Conservation (phyloP, 1,139 yeast species). For the Arxiozyma slooffiae region DNA sequence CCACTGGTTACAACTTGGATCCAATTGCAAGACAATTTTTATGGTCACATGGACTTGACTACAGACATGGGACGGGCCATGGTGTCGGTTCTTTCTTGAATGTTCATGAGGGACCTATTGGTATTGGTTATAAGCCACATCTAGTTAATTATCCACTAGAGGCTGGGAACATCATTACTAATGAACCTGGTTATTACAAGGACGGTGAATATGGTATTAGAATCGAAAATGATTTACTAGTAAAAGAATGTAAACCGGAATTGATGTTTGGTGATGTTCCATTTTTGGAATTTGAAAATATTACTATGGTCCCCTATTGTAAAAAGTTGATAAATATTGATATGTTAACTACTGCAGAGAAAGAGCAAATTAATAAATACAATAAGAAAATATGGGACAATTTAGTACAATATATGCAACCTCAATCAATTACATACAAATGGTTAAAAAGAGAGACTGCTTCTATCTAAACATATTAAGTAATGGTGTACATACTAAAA, state of each 20-base stretch:
- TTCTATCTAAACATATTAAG: background rate
- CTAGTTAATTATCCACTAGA: conserved; percentile 28
- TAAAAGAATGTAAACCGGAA: conserved; percentile 30
- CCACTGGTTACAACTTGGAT: conserved; percentile 77
- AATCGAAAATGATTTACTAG: conserved; percentile 72
- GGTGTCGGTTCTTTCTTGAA: conserved; percentile 91
- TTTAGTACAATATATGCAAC: conserved; percentile 40
- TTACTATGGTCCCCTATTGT: conserved; percentile 86
- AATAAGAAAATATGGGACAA: conserved; percentile 54
- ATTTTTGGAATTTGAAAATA: conserved; percentile 70
- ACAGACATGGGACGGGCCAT: conserved; percentile 95
- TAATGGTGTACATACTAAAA: background rate
- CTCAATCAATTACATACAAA: conserved; percentile 44
- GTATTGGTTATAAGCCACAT: conserved; percentile 59
- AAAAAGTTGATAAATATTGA: conserved; percentile 49
- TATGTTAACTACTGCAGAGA: conserved; percentile 55
- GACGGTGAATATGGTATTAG: conserved; percentile 91
- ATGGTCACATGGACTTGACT: conserved; percentile 83
- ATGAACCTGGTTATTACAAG: conserved; percentile 94
- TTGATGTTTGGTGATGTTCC: conserved; percentile 41
- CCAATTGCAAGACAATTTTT: conserved; percentile 79
- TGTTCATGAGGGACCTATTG: conserved; percentile 95
- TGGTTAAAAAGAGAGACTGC: conserved; percentile 72
- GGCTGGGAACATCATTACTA: conserved; percentile 69
- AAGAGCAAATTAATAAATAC: conserved; percentile 56